Conservation (phyloP, 768 basidiomycete genomes). For the Mycena vulgaris region DNA sequence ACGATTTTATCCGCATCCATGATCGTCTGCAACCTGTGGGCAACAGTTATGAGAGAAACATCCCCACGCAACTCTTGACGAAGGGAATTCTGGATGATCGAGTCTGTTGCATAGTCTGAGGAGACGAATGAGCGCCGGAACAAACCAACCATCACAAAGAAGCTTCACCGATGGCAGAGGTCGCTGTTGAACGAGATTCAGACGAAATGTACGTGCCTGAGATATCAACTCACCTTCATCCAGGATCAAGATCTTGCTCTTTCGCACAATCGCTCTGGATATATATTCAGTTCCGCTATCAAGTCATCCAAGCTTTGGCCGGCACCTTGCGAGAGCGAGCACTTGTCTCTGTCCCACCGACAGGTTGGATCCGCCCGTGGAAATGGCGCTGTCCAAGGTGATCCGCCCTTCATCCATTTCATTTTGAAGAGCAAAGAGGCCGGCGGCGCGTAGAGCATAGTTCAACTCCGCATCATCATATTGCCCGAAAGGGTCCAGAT, state of each 20-base stretch:
- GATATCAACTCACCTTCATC: slow-evolving; percentile 30
- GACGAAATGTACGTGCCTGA: neutral
- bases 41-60: slow-evolving; percentile 21
- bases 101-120: slow-evolving; percentile 52
- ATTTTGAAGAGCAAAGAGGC: slow-evolving; percentile 51
- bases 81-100: slow-evolving; percentile 59
- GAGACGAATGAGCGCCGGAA: neutral
- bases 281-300: neutral
- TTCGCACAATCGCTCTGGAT: slow-evolving; percentile 30
- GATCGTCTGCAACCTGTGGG: slow-evolving; percentile 29
- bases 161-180: slow-evolving; percentile 30
- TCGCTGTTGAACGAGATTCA: slow-evolving; percentile 2
- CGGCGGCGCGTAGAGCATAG: slow-evolving; percentile 53
- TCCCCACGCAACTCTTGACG: slow-evolving; percentile 16
- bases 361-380: slow-evolving; percentile 43
- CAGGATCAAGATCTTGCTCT: slow-evolving; percentile 41
- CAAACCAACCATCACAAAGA: too few species aligned
- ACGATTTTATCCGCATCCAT: slow-evolving; percentile 34
- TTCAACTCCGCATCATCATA: slow-evolving; percentile 57
- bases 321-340: slow-evolving; percentile 56
- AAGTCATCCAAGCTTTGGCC: neutral
- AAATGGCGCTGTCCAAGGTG: slow-evolving; percentile 37
- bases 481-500: slow-evolving; percentile 63
- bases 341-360: slow-evolving; percentile 64
- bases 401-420: slow-evolving; percentile 46